phyloP scores from a whole-genome alignment of 257 asterid genomes.

The Coffea eugenioides region DNA sequence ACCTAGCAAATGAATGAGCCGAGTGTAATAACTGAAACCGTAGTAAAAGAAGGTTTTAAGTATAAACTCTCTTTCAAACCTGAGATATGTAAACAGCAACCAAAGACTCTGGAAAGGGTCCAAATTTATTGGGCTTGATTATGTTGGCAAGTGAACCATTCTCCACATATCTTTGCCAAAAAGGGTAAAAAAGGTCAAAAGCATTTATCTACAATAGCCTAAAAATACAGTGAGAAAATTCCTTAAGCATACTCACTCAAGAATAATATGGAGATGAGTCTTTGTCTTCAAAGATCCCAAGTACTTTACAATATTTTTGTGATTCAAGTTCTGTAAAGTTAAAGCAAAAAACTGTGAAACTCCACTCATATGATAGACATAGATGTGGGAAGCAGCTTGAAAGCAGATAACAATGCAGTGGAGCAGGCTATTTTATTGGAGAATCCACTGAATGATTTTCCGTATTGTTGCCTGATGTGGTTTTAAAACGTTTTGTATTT shows the following conservation, averaged over 20 bases:
- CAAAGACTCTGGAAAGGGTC: slow-evolving; percentile 98
- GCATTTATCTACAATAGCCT: not conserved
- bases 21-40: slow-evolving; percentile 19
- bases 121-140: slow-evolving; percentile 95
- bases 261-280: slow-evolving; percentile 92
- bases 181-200: not conserved
- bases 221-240: slow-evolving; percentile 16
- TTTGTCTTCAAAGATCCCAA: slow-evolving; percentile 96
- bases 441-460: not conserved
- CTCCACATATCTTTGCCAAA: slow-evolving; percentile 77
- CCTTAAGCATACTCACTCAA: slow-evolving; percentile 63
- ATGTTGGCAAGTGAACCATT: slow-evolving; percentile 98
- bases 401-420: not conserved
- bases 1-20: slow-evolving; percentile 43
- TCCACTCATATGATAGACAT: not conserved
- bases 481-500: not conserved
- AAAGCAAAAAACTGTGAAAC: slow-evolving; percentile 9
- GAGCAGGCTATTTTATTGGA: not conserved
- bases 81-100: slow-evolving; percentile 95
- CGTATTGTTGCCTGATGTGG: not conserved
- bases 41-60: slow-evolving; percentile 17
- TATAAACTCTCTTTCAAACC: slow-evolving; percentile 46
- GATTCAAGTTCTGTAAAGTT: slow-evolving; percentile 81
- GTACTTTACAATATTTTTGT: slow-evolving; percentile 93
- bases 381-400: slow-evolving; percentile 9